phyloP scores from a whole-genome alignment of 2,329 filamentous ascomycete species.

The Leptosphaerulina australis region DNA sequence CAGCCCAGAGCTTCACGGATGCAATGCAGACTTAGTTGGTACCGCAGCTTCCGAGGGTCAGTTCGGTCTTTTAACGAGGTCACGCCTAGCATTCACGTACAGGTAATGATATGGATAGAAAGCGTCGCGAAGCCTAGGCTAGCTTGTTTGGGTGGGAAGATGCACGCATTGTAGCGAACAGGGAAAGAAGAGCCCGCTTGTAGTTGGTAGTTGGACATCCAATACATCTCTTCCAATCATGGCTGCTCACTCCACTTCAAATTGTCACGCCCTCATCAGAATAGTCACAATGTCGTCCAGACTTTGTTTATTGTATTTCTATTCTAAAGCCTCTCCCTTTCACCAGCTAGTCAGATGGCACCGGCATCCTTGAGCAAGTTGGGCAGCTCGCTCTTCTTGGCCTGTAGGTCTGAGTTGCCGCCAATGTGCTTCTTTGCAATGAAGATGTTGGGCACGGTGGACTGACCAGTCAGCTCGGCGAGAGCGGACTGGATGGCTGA shows the following conservation, averaged over 20 bases:
- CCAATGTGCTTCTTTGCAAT: constrained; percentile 91
- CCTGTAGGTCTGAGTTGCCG: constrained; percentile 88
- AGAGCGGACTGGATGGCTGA: constrained; percentile 82
- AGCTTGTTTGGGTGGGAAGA: constrained; percentile 20
- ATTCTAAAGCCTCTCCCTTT: constrained; percentile 9
- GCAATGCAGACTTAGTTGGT: constrained; percentile 49
- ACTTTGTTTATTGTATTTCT: background rate
- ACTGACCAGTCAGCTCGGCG: constrained; percentile 77
- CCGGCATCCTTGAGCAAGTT: constrained; percentile 67
- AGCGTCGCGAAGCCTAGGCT: constrained; percentile 25
- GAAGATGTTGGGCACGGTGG: constrained; percentile 94
- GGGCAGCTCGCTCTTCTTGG: constrained; percentile 67
- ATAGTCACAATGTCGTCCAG: background rate
- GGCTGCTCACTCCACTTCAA: background rate
- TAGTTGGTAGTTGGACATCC: constrained; percentile 31
- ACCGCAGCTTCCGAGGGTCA: constrained; percentile 10
- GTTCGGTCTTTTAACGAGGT: constrained; percentile 25
- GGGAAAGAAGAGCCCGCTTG: constrained; percentile 17
- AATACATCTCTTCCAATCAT: constrained; percentile 25
- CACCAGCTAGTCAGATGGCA: constrained; percentile 59
- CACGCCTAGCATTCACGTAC: constrained; percentile 42
- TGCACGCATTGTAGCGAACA: constrained; percentile 30
- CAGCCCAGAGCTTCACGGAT: constrained; percentile 62
- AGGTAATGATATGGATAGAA: constrained; percentile 33
- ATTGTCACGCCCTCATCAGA: background rate